Evolutionary conservation across 768 basidiomycete genomes (phyloP).

Genomic region (Boletus rubroflammeus): DNA sequence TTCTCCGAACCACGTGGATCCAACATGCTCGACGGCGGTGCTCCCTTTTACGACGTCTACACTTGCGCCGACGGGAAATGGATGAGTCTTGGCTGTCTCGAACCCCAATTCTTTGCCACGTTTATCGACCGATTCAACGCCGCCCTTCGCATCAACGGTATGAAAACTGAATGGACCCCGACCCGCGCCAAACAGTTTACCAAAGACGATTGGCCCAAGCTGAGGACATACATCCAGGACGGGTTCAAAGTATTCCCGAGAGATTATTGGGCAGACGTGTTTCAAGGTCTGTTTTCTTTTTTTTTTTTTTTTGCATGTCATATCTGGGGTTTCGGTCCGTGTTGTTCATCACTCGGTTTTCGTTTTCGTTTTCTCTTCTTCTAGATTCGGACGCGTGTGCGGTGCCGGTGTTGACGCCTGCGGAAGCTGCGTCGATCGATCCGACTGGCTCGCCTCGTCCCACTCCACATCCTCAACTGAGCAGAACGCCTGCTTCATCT

Average conservation of each 20-base stretch:
- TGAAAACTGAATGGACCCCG: constrained; percentile 54
- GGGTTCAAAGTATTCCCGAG: constrained; percentile 60
- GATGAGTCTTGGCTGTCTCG: constrained; percentile 76
- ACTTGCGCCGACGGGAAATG: constrained; percentile 66
- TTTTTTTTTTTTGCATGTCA: background rate
- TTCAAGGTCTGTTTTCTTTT: constrained; percentile 46
- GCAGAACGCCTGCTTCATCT: constrained; percentile 28
- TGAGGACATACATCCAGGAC: constrained; percentile 54
- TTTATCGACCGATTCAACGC: constrained; percentile 56
- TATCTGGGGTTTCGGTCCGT: background rate
- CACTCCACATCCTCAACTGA: constrained; percentile 49
- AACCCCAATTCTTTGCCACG: constrained; percentile 63
- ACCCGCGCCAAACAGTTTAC: constrained; percentile 42
- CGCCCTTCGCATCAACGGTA: constrained; percentile 42
- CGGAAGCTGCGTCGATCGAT: constrained; percentile 52
- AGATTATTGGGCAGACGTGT: constrained; percentile 66
- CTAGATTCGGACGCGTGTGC: constrained; percentile 71
- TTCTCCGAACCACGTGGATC: constrained; percentile 47
- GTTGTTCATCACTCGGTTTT: background rate
- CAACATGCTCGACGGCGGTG: constrained; percentile 69
- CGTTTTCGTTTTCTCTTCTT: too few relatives aligned
- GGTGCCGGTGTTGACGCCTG: constrained; percentile 61
- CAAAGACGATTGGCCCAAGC: constrained; percentile 51
- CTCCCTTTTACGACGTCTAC: constrained; percentile 77
- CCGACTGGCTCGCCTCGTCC: constrained; percentile 40